phyloP scores from a whole-genome alignment of 2,329 filamentous ascomycete genomes.

The Endoconidiophora laricicola region DNA sequence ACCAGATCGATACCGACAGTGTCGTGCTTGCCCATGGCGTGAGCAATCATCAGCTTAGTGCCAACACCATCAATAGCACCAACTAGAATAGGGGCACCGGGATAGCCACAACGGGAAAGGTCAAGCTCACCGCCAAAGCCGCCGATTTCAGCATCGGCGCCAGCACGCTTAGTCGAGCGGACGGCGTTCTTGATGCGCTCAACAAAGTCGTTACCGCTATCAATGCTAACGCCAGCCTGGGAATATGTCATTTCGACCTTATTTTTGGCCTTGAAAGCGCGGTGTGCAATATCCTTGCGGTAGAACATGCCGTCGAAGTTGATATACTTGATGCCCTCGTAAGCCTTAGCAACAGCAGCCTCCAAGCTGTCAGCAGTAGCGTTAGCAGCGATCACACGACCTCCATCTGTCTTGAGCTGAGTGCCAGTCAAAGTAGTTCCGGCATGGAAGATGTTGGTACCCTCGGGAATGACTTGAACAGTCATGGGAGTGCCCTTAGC shows the following conservation, averaged over 20 bases:
- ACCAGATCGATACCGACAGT: constrained; percentile 94
- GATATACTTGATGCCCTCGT: constrained; percentile 57
- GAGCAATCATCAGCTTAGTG: constrained; percentile 92
- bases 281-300: constrained; percentile 80
- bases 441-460: constrained; percentile 76
- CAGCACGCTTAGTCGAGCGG: constrained; percentile 66
- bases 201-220: constrained; percentile 84
- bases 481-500: constrained; percentile 54
- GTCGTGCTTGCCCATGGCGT: constrained; percentile 75
- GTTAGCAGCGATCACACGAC: constrained; percentile 85
- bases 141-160: constrained; percentile 84
- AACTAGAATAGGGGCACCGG: constrained; percentile 58
- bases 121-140: constrained; percentile 87
- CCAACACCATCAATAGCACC: constrained; percentile 92
- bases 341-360: constrained; percentile 75
- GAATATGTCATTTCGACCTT: constrained; percentile 61
- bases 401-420: constrained; percentile 61
- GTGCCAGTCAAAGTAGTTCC: constrained; percentile 54
- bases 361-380: constrained; percentile 56
- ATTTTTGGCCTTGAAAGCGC: constrained; percentile 38
- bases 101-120: constrained; percentile 44
- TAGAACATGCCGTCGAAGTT: constrained; percentile 82
- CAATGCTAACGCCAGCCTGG: constrained; percentile 82
- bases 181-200: constrained; percentile 82
- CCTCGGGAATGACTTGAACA: constrained; percentile 28